These are phyloP conservation scores for Salix arbutifolia DNA, from an alignment of 345 rosid species.

Conservation along the genomic window DNA sequence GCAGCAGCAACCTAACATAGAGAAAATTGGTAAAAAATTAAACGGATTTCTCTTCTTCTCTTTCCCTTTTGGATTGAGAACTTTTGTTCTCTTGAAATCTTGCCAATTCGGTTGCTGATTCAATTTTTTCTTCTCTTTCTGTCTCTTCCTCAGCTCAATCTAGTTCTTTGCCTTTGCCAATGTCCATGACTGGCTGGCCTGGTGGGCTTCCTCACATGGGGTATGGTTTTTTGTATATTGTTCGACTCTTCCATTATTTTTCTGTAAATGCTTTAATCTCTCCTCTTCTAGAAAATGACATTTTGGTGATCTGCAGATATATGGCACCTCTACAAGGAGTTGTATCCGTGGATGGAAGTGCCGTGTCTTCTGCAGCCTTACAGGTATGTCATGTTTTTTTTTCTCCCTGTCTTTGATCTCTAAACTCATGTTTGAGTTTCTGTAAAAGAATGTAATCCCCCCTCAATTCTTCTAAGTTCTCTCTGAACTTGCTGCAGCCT, in stretches of 20 bases:
- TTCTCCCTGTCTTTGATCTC: not conserved
- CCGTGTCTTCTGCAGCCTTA: conserved; percentile 64
- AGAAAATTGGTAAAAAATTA: conserved; percentile 48
- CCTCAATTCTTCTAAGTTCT: not conserved
- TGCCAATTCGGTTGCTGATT: conserved; percentile 5
- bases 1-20: conserved; percentile 40
- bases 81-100: not conserved
- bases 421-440: not conserved
- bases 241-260: not conserved
- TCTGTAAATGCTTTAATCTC: not conserved
- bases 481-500: conserved; percentile 37
- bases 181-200: conserved; percentile 84
- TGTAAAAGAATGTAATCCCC: not conserved
- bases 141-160: conserved; percentile 56
- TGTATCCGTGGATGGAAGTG: conserved; percentile 70
- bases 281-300: conserved; percentile 20
- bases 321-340: conserved; percentile 89
- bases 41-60: not conserved
- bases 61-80: not conserved
- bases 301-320: conserved; percentile 48
- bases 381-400: conserved; percentile 44
- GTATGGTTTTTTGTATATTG: conserved; percentile 33
- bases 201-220: conserved; percentile 97
- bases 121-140: not conserved
- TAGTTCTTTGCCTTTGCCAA: conserved; percentile 56